Evolutionary conservation across 495 filamentous ascomycete genomes (phyloP).

Genomic region (Neurospora terricola): DNA sequence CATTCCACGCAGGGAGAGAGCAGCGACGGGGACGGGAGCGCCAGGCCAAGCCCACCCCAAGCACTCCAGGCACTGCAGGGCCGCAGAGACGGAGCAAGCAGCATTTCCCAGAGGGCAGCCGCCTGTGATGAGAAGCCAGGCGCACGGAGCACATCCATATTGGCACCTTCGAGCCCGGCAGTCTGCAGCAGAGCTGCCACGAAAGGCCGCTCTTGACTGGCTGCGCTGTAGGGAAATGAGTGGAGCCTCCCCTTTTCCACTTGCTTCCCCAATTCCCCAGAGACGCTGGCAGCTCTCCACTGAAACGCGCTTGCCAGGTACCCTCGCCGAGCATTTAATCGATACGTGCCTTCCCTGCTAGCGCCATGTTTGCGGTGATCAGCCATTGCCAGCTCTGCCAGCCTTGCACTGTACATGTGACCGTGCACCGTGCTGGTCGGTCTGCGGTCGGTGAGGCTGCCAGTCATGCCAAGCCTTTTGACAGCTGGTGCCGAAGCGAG

Average conservation of each 20-base stretch:
- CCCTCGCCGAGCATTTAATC: slow-evolving; percentile 6
- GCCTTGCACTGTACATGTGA: background rate
- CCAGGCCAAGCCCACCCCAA: slow-evolving; percentile 9
- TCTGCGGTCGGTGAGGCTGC: background rate
- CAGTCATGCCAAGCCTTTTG: background rate
- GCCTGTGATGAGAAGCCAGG: background rate
- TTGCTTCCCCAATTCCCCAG: slow-evolving; percentile 13
- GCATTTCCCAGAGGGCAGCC: background rate
- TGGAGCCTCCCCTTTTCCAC: slow-evolving; percentile 17
- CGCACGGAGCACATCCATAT: background rate
- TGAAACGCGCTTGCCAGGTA: slow-evolving; percentile 4
- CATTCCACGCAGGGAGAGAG: background rate
- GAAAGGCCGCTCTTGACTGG: background rate
- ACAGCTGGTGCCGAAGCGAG: slow-evolving; percentile 3
- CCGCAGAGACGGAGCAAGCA: background rate
- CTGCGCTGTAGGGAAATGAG: slow-evolving; percentile 1
- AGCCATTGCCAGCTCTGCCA: background rate
- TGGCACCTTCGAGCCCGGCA: background rate
- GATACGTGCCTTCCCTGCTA: background rate
- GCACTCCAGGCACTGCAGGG: slow-evolving; percentile 1
- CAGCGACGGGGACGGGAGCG: slow-evolving; percentile 12
- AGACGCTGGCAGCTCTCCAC: slow-evolving; percentile 10
- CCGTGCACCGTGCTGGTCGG: background rate
- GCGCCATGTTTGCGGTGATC: background rate
- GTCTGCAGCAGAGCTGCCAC: background rate